Base-by-base conservation (phyloP, 257 asterid species). In the Solanum okadae region DNA sequence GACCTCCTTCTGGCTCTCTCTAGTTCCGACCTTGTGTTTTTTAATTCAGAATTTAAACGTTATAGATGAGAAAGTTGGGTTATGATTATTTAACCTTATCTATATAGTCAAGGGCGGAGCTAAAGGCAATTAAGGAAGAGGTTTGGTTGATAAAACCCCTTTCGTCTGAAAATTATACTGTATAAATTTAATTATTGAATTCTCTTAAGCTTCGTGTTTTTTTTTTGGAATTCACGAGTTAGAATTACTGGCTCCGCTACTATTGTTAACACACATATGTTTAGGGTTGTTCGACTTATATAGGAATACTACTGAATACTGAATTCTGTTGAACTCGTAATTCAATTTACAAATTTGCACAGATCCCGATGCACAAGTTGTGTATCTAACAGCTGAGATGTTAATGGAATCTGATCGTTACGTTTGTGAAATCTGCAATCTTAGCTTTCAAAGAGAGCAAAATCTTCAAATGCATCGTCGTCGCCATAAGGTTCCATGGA, bases 301-400 rank as follows among this genome's bases (percentile, higher is more conserved):
- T 52, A 16, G 0, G 18, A 73, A 33, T 73, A 11, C 6, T 35
- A 31, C 31, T 31, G 29, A 27, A 27, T 27, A 27, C 4, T 73
- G 10, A 75, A 35, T 75, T 75, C 0, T 75, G 25, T 10, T 75
- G 31, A 75, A 75, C 49, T 38, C 49, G 5, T 71, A 33, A 68
- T 15, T 29, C 10, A 1, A 15, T 31, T 15, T 63, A 10, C 3
- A 4, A 31, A 20, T 5, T 34, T 84, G 76, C 79, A 88, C 79
- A 92, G 94, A 92, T 90, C 93, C 93, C 73, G 92, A 90, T 86
- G 94, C 94, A 49, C 93, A 92, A 72, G 93, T 90, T 70, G 90
- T 92, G 0, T 90, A 88, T 72, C 92, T 92, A 3, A 86, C 93
- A 9, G 92, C 93, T 16, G 92, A 92, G 87, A 86, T 87, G 89